phyloP scores from a whole-genome alignment of 805 yeast genomes.

The Candida xiaguanensis region DNA sequence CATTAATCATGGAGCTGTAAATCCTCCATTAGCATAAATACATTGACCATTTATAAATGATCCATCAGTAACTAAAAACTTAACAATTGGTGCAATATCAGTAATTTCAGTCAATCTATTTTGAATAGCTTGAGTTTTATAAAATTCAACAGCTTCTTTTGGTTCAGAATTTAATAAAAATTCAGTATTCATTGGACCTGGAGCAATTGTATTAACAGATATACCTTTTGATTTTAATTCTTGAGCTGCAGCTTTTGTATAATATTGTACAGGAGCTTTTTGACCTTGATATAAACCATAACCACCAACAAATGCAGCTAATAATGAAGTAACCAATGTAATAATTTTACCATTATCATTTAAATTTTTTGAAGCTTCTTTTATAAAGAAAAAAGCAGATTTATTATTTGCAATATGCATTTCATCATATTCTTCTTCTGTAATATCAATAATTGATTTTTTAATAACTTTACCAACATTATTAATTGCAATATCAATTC shows the following conservation, averaged over 20 bases:
- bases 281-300: slow-evolving; percentile 56
- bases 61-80: slow-evolving; percentile 61
- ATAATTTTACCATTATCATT: slow-evolving; percentile 53
- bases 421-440: slow-evolving; percentile 52
- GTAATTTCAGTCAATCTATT: slow-evolving; percentile 52
- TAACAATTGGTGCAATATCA: slow-evolving; percentile 62
- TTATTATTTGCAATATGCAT: slow-evolving; percentile 55
- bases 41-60: slow-evolving; percentile 72
- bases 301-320: slow-evolving; percentile 60
- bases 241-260: slow-evolving; percentile 52
- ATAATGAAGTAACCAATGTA: slow-evolving; percentile 56
- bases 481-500: slow-evolving; percentile 60
- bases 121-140: slow-evolving; percentile 48
- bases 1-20: not conserved
- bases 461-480: slow-evolving; percentile 66
- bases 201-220: slow-evolving; percentile 55
- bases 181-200: slow-evolving; percentile 68
- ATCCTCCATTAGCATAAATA: slow-evolving; percentile 50
- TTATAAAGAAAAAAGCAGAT: slow-evolving; percentile 58
- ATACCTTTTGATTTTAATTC: slow-evolving; percentile 45
- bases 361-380: slow-evolving; percentile 51
- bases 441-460: slow-evolving; percentile 51
- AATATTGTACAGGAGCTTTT: slow-evolving; percentile 53
- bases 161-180: slow-evolving; percentile 61
- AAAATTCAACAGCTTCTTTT: slow-evolving; percentile 48